A percentile compares a stretch with the other conserved stretches of the same genome.
These are phyloP conservation scores for Pseudocercospora crystallina DNA, from an alignment of 2,329 filamentous ascomycete species.

Conservation along the genomic window DNA sequence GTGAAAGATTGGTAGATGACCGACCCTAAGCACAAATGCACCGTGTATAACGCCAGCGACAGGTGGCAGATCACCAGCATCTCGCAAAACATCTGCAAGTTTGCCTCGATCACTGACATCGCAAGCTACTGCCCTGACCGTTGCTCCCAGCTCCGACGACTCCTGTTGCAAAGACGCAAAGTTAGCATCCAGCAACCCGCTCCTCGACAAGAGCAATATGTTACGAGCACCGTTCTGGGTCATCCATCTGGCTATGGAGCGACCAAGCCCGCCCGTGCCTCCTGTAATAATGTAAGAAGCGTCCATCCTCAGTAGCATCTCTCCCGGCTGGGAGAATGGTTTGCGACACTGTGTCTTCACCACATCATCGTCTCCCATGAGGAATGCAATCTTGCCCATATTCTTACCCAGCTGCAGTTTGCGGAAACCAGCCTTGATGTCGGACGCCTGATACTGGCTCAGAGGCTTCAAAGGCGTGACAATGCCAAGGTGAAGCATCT, in stretches of 20 bases:
- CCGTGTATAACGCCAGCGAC: constrained; percentile 47
- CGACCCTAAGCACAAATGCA: constrained; percentile 44
- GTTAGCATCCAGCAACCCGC: not conserved
- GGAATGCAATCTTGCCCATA: too few relatives aligned
- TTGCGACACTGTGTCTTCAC: too few relatives aligned
- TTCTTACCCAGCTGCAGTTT: too few relatives aligned
- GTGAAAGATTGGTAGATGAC: not conserved
- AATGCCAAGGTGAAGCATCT: not conserved
- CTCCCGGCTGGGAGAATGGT: too few relatives aligned
- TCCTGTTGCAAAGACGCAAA: not conserved
- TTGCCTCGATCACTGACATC: constrained; percentile 23
- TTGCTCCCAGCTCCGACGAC: not conserved
- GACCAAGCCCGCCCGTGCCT: constrained; percentile 9
- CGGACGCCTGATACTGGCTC: too few relatives aligned
- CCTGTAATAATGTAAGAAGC: constrained; percentile 24
- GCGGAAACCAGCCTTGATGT: too few relatives aligned
- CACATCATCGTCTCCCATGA: too few relatives aligned
- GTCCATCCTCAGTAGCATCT: constrained; percentile 11
- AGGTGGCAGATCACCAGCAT: constrained; percentile 18
- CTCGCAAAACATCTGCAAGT: constrained; percentile 15
- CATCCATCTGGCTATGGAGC: constrained; percentile 1
- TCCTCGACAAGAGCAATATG: constrained; percentile 1
- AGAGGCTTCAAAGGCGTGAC: too few relatives aligned
- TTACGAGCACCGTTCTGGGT: constrained; percentile 2
- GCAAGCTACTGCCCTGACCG: not conserved